Evolutionary conservation across 768 basidiomycete species (phyloP).

Genomic region (Lactifluus volemus): DNA sequence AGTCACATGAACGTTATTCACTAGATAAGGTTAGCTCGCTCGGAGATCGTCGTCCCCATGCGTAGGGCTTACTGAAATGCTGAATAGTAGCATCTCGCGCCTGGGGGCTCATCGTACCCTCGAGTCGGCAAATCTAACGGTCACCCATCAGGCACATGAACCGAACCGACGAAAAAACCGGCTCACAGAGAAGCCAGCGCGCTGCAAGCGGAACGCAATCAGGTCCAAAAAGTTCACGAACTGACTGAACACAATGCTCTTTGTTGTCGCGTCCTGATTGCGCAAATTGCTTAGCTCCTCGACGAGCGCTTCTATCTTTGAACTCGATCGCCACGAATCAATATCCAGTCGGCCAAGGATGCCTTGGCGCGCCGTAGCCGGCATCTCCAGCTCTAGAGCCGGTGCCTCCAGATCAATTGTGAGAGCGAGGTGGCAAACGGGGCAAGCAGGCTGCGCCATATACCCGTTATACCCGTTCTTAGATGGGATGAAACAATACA

Average conservation of each 20-base stretch:
- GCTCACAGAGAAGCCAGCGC: conserved; percentile 80
- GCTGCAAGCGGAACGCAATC: conserved; percentile 86
- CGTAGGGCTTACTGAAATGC: conserved; percentile 65
- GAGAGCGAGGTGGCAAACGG: conserved; percentile 86
- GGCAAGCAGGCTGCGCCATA: conserved; percentile 68
- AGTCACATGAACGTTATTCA: conserved; percentile 89
- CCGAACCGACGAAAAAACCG: background rate
- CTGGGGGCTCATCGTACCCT: conserved; percentile 96
- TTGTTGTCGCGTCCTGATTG: conserved; percentile 79
- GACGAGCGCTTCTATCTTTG: conserved; percentile 93
- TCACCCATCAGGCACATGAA: conserved; percentile 4
- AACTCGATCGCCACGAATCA: conserved; percentile 88
- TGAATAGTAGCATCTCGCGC: conserved; percentile 92
- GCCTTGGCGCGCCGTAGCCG: conserved; percentile 58
- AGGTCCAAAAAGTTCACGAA: conserved; percentile 91
- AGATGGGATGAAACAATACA: background rate
- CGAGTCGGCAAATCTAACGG: conserved; percentile 77
- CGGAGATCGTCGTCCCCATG: conserved; percentile 1
- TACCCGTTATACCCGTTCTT: background rate
- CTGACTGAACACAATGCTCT: conserved; percentile 95
- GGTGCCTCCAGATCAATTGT: conserved; percentile 96
- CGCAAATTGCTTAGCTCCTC: conserved; percentile 88
- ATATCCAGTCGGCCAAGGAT: conserved; percentile 88
- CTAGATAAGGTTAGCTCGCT: conserved; percentile 30
- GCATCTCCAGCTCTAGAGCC: conserved; percentile 75